Evolutionary conservation across 495 filamentous ascomycete species (phyloP), one percentile per base, ranked within the genome.

Genomic region (Hyphodiscus hymeniophilus): DNA sequence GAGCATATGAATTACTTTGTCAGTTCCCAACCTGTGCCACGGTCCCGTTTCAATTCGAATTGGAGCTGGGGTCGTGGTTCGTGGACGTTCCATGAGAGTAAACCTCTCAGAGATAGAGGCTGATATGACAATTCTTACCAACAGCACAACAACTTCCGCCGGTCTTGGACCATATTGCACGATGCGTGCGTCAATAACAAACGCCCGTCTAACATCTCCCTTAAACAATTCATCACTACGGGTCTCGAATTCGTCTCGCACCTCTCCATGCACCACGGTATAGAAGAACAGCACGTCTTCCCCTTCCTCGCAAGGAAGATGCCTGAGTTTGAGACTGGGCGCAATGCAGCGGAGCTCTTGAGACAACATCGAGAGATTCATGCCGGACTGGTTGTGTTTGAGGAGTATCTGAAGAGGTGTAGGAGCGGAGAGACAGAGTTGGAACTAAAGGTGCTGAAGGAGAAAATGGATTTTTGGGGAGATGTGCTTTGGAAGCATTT

Each of bases 331-430:
- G 66, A 62, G 17, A 31, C 55, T 6, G 60, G 58, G 13, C 43
- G 64, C 21, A 69, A 74, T 31, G 75, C 80, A 22, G 66, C 79
- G 17, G 75, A 87, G 61, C 62, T 94, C 33, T 58, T 91, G 36
- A 70, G 64, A n/a, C 89, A 96, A 66, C 90, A 96, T 58, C 71
- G 72, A 51, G 64, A 79, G 61, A 96, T 96, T 36, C 90, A 96
- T 62, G 65, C 67, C 1, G 90, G 89, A 2, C 71, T 95, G 62
- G 90, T 89, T 17, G 71, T 72, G 50, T 70, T 94, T 31, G 73
- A 79, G 59, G 71, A 60, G 24, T 94, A 94, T 64, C 61, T 94
- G 22, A 59, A 71, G 35, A 66, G 64, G 38, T 90, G 85, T 58
- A 70, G 67, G 33, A 66, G 59, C 20, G 80, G 86, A 13, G 80